These are phyloP conservation scores for Volutella citrinella DNA, from an alignment of 2,329 filamentous ascomycete genomes.

Conservation along the genomic window DNA sequence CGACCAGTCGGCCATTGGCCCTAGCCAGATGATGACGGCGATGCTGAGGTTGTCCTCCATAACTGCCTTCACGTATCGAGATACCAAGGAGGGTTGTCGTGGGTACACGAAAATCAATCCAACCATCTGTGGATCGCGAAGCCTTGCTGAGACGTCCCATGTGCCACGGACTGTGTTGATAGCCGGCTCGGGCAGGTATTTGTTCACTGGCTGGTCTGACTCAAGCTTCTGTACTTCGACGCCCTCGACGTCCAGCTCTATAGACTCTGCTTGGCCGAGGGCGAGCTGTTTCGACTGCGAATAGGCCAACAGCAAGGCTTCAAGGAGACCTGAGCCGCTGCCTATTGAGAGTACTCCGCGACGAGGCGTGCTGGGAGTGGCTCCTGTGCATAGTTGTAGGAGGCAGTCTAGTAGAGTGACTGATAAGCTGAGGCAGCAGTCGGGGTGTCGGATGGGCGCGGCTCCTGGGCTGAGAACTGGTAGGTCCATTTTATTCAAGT, in stretches of 20 bases:
- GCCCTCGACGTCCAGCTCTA: constrained; percentile 18
- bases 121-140: constrained; percentile 18
- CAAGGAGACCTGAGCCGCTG: constrained; percentile 29
- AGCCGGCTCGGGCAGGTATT: constrained; percentile 25
- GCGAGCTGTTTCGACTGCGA: too few species aligned
- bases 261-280: too few species aligned
- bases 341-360: constrained; percentile 29
- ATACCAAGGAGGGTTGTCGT: constrained; percentile 27
- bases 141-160: constrained; percentile 26
- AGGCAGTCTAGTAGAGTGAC: constrained; percentile 18
- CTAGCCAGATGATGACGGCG: constrained; percentile 20
- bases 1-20: constrained; percentile 24
- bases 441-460: constrained; percentile 20
- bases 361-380: too few species aligned
- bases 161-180: constrained; percentile 29
- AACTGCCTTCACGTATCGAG: constrained; percentile 21
- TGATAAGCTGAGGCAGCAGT: constrained; percentile 30
- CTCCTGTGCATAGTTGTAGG: too few species aligned
- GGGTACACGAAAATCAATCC: constrained; percentile 34
- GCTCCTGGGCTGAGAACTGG: constrained; percentile 10
- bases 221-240: constrained; percentile 23
- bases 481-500: too few species aligned
- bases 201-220: constrained; percentile 16
- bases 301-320: constrained; percentile 20
- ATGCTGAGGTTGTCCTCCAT: constrained; percentile 6